phyloP scores from a whole-genome alignment of 306 rosid species.

The Lupinus albus region DNA sequence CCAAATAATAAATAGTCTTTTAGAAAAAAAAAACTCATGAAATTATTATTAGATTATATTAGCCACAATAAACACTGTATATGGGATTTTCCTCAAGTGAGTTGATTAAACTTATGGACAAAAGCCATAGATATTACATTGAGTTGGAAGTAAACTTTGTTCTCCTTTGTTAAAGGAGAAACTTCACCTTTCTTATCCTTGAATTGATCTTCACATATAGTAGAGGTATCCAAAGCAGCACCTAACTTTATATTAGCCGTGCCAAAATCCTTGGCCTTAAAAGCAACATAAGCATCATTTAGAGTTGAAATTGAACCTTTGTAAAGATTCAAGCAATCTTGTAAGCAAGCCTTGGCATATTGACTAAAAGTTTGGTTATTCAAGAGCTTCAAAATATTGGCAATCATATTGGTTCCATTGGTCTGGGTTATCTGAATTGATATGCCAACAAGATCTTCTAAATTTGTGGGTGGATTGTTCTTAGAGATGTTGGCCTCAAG shows the following conservation, averaged over 20 bases:
- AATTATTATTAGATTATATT: background rate
- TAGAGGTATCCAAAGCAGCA: slow-evolving; percentile 56
- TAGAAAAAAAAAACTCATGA: slow-evolving; percentile 22
- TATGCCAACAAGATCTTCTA: slow-evolving; percentile 45
- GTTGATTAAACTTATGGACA: slow-evolving; percentile 35
- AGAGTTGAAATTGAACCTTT: slow-evolving; percentile 43
- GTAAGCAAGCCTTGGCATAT: slow-evolving; percentile 43
- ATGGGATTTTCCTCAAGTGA: background rate
- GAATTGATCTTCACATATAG: slow-evolving; percentile 71
- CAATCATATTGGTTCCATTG: slow-evolving; percentile 50
- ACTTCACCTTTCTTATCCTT: slow-evolving; percentile 49
- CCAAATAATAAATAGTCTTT: background rate
- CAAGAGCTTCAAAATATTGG: slow-evolving; percentile 46
- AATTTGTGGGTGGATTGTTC: slow-evolving; percentile 29
- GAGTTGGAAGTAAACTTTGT: slow-evolving; percentile 45
- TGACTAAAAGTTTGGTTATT: slow-evolving; percentile 29
- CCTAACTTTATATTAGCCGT: slow-evolving; percentile 21
- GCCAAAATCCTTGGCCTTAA: slow-evolving; percentile 44
- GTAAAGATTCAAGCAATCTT: slow-evolving; percentile 58
- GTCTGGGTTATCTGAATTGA: slow-evolving; percentile 49
- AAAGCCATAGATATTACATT: slow-evolving; percentile 59
- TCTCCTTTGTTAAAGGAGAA: slow-evolving; percentile 58
- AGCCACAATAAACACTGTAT: background rate
- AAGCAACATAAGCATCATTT: slow-evolving; percentile 48
- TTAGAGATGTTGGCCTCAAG: slow-evolving; percentile 42